phyloP scores from a whole-genome alignment of 331 rosid species.

The Telfairia occidentalis region DNA sequence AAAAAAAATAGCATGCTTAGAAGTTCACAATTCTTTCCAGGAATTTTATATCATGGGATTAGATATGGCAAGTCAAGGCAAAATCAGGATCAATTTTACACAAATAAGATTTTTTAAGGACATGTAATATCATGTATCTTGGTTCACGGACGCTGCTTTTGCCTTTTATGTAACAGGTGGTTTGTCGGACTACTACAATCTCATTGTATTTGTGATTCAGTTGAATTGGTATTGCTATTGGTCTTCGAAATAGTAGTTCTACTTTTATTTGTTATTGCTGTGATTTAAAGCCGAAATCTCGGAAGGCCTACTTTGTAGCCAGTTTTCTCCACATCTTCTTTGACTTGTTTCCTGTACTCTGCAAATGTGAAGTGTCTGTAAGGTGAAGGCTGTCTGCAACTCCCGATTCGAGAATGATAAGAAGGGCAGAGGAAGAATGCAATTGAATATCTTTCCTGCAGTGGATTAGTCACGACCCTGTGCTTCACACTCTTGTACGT shows the following conservation, averaged over 20 bases:
- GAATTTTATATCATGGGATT: background rate
- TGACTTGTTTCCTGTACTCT: conserved; percentile 63
- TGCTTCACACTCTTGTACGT: conserved; percentile 79
- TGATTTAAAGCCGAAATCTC: conserved; percentile 33
- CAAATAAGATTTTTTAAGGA: background rate
- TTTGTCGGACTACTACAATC: background rate
- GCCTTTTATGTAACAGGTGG: background rate
- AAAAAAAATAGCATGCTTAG: background rate
- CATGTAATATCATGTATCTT: background rate
- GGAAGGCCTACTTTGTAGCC: conserved; percentile 76
- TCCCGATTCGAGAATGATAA: conserved; percentile 47
- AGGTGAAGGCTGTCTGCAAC: conserved; percentile 55
- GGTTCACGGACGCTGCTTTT: background rate
- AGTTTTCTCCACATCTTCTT: conserved; percentile 53
- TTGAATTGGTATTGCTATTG: background rate
- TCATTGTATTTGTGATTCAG: background rate
- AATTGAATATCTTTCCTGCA: conserved; percentile 57
- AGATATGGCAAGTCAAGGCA: background rate
- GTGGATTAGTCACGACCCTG: conserved; percentile 51
- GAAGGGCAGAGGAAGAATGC: conserved; percentile 89
- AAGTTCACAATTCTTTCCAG: background rate
- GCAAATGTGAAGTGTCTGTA: conserved; percentile 65
- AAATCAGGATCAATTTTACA: background rate
- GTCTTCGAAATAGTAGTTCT: background rate
- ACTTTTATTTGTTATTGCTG: background rate